phyloP scores from a whole-genome alignment of 495 filamentous ascomycete species.

The Neurospora intermedia region DNA sequence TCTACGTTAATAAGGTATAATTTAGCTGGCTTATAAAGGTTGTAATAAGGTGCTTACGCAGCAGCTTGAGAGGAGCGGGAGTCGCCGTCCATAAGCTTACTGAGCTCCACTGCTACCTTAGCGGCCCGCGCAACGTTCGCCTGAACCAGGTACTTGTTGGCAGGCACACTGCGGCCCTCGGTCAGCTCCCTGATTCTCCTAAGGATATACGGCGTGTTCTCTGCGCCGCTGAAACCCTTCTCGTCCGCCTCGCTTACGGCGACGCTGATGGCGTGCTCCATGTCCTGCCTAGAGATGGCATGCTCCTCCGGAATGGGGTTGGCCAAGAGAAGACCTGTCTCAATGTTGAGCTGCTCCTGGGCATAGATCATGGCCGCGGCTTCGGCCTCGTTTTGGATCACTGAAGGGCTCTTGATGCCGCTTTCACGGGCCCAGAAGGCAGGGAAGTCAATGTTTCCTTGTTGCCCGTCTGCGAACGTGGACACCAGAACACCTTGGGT shows the following conservation, averaged over 20 bases:
- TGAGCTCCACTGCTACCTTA: slow-evolving; percentile 66
- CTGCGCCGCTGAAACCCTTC: slow-evolving; percentile 58
- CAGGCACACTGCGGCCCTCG: slow-evolving; percentile 53
- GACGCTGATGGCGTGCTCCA: slow-evolving; percentile 60
- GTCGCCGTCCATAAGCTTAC: slow-evolving; percentile 36
- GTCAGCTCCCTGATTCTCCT: slow-evolving; percentile 72
- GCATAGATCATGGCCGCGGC: slow-evolving; percentile 69
- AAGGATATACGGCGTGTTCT: slow-evolving; percentile 85
- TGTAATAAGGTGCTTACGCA: not conserved
- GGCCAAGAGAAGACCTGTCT: slow-evolving; percentile 71
- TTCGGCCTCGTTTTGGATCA: slow-evolving; percentile 61
- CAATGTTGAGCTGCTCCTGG: slow-evolving; percentile 49
- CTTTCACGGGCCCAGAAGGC: slow-evolving; percentile 86
- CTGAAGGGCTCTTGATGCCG: slow-evolving; percentile 63
- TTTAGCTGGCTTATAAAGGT: not conserved
- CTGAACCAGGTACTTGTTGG: slow-evolving; percentile 69
- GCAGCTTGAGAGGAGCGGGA: not conserved
- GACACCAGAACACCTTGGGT: slow-evolving; percentile 81
- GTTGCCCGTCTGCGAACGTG: slow-evolving; percentile 75
- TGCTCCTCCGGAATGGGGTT: slow-evolving; percentile 71
- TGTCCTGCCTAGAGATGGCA: slow-evolving; percentile 60
- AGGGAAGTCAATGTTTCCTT: slow-evolving; percentile 62
- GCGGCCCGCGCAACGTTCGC: slow-evolving; percentile 73
- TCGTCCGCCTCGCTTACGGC: slow-evolving; percentile 63
- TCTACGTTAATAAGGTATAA: not conserved